Conservation (phyloP, 768 basidiomycete species). For the Mycena olivaceomarginata region DNA sequence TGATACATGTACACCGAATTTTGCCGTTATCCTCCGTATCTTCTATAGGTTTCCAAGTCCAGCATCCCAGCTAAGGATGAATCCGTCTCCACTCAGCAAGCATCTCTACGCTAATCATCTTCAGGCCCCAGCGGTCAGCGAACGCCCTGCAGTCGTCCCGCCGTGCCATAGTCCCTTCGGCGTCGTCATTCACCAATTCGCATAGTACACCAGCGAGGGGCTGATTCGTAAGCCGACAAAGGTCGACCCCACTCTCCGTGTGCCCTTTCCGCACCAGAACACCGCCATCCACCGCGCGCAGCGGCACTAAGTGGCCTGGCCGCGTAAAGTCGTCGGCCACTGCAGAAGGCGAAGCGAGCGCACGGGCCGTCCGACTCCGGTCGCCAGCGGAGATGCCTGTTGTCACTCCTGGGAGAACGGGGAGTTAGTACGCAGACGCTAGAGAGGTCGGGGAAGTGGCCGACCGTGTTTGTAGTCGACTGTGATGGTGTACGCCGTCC, state of each 20-base stretch:
- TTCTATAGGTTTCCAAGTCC: slow-evolving; percentile 17
- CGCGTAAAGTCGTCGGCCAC: slow-evolving; percentile 86
- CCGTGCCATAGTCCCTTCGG: slow-evolving; percentile 93
- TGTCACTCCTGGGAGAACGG: slow-evolving; percentile 77
- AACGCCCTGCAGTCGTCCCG: slow-evolving; percentile 95
- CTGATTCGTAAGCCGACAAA: slow-evolving; percentile 85
- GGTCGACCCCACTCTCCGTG: slow-evolving; percentile 93
- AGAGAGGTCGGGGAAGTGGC: slow-evolving; percentile 35
- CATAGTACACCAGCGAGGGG: slow-evolving; percentile 90
- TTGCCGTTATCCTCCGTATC: slow-evolving; percentile 23
- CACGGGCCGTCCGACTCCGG: slow-evolving; percentile 90
- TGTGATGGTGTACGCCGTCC: slow-evolving; percentile 96
- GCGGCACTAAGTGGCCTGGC: slow-evolving; percentile 96
- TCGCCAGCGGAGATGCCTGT: slow-evolving; percentile 99
- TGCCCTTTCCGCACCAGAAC: slow-evolving; percentile 93
- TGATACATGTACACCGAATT: slow-evolving; percentile 12
- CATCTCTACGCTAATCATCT: slow-evolving; percentile 97
- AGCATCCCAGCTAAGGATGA: slow-evolving; percentile 42
- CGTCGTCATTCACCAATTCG: slow-evolving; percentile 96
- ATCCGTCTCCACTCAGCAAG: slow-evolving; percentile 70
- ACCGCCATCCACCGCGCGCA: slow-evolving; percentile 91
- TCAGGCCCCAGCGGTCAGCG: slow-evolving; percentile 92
- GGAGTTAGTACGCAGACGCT: neutral
- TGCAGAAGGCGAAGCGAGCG: slow-evolving; percentile 79
- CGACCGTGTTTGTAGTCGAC: slow-evolving; percentile 94